Base-by-base conservation (phyloP, 2,329 filamentous ascomycete species). In the Westerdykella sp. region DNA sequence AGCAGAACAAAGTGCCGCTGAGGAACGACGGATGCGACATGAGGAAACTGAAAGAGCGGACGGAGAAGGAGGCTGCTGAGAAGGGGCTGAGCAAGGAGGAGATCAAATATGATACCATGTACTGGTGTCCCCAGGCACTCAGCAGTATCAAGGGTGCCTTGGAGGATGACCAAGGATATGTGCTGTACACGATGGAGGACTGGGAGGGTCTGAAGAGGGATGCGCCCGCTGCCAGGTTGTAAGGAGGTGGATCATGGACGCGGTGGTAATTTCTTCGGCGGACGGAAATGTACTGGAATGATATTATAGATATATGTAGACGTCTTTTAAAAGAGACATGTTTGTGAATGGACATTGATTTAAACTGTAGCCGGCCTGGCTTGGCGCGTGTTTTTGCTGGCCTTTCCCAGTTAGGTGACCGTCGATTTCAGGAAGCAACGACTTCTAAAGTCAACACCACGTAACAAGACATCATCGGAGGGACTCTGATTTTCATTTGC, bases 1-100 rank as follows among this genome's bases (percentile, higher is more conserved):
- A 90, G 68, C 85, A 88, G 66, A 86, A 87, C 59, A 90, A 90
- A 62, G 76, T 82, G 1, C 81, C 81, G 0, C 68, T 88, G 37
- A 74, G 83, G 55, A 76, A 78, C 37, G 81, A 85, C 49, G 84
- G 83, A 0, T 76, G 85, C 12, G 77, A 86, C 59, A 75, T 78
- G 4, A 60, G 59, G 5, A 71, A 71, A 44, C 62, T 73, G 14
- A 68, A 59, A 12, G 71, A 73, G 47, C 45, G 60, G 23, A 49
- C 57, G 14, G 63, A 62, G 18, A 63, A 58, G 21, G 65, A 68
- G 45, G 60, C 56, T 1, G 43, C 22, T 7, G 73, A 72, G 7
- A 57, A 62, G 9, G 69, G 65, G n/a, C 35, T 46, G 4, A 67
- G 69, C 0, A 56, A 57, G 37, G 56, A 55, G 15, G 47, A 52